phyloP scores from a whole-genome alignment of 441 rosid species.

The Macaranga tanarius region DNA sequence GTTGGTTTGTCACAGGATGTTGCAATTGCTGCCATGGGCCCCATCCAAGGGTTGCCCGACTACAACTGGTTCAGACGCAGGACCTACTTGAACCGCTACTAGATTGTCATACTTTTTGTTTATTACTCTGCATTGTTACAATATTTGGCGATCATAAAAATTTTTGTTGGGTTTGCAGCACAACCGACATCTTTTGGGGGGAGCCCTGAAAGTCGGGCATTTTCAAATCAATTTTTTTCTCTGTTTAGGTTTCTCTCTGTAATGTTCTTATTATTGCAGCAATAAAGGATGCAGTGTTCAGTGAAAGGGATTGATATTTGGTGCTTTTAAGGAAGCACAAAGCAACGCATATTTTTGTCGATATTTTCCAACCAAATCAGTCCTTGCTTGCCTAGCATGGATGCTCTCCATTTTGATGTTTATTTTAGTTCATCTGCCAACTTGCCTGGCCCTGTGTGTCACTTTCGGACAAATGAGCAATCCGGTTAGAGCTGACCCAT shows the following conservation, averaged over 20 bases:
- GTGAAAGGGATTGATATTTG: slow-evolving; percentile 10
- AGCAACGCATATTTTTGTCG: neutral
- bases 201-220: slow-evolving; percentile 18
- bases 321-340: slow-evolving; percentile 3
- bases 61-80: slow-evolving; percentile 99
- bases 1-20: slow-evolving; percentile 56
- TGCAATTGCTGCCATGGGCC: slow-evolving; percentile 95
- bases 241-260: slow-evolving; percentile 18
- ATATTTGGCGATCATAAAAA: slow-evolving; percentile 15
- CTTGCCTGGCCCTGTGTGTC: neutral
- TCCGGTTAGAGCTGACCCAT: neutral
- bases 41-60: slow-evolving; percentile 81
- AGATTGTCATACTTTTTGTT: slow-evolving; percentile 19
- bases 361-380: neutral
- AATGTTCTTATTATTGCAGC: slow-evolving; percentile 23
- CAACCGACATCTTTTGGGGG: slow-evolving; percentile 11
- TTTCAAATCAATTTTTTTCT: slow-evolving; percentile 20
- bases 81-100: slow-evolving; percentile 96
- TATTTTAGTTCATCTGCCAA: neutral
- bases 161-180: slow-evolving; percentile 27
- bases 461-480: neutral
- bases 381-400: neutral
- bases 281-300: slow-evolving; percentile 34
- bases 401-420: neutral
- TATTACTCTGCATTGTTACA: slow-evolving; percentile 3